phyloP scores from a whole-genome alignment of 2,329 filamentous ascomycete genomes.

The Fusarium equiseti region DNA sequence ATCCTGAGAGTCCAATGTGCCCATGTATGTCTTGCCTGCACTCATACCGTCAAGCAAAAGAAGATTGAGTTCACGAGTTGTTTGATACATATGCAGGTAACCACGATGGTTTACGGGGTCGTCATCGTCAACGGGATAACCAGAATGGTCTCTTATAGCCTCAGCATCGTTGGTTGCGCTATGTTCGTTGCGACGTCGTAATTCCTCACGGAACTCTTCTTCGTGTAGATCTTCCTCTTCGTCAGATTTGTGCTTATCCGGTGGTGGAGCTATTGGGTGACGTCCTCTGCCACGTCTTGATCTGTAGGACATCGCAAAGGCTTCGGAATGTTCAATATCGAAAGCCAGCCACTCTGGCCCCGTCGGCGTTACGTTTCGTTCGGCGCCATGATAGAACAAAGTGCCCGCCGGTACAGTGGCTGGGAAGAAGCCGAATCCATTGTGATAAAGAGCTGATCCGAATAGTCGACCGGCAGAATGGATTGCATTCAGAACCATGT shows the following conservation, averaged over 20 bases:
- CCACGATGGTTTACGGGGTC: constrained; percentile 54
- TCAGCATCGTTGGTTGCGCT: background rate
- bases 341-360: constrained; percentile 80
- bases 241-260: background rate
- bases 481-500: constrained; percentile 78
- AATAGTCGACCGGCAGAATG: constrained; percentile 80
- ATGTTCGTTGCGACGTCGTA: constrained; percentile 13
- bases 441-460: constrained; percentile 79
- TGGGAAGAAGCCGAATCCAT: constrained; percentile 79
- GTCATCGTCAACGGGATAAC: constrained; percentile 17
- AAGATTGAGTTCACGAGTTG: constrained; percentile 67
- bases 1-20: constrained; percentile 77
- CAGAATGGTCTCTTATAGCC: background rate
- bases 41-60: constrained; percentile 79
- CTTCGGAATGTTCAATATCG: constrained; percentile 78
- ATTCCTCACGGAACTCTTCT: constrained; percentile 17
- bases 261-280: background rate
- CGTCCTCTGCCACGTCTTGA: background rate
- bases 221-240: background rate
- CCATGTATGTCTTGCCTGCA: constrained; percentile 73
- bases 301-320: constrained; percentile 64
- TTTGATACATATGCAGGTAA: constrained; percentile 75
- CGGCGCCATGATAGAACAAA: constrained; percentile 75
- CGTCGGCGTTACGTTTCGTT: constrained; percentile 58
- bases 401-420: constrained; percentile 73